A percentile compares a stretch with the other conserved stretches of the same genome.
phyloP scores from a whole-genome alignment of 441 rosid species.

The Gossypium davidsonii region DNA sequence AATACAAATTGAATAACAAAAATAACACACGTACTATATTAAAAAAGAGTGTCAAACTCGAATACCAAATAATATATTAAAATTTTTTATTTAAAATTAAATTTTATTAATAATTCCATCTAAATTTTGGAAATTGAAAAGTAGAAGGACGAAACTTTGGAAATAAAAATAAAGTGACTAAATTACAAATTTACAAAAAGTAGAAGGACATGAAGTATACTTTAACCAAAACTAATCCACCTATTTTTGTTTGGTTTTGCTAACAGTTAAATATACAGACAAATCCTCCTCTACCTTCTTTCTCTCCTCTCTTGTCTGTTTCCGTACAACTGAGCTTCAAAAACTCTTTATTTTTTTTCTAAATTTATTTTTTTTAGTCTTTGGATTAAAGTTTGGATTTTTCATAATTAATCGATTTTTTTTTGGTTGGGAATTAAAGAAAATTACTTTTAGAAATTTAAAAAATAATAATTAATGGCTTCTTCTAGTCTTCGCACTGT shows the following conservation, averaged over 20 bases:
- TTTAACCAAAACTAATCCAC: neutral
- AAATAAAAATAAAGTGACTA: too few relatives aligned
- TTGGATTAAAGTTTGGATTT: neutral
- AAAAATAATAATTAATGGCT: neutral
- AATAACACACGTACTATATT: too few relatives aligned
- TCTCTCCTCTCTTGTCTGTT: neutral
- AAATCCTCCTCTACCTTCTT: neutral
- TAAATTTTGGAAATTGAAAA: too few relatives aligned
- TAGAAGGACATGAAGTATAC: neutral
- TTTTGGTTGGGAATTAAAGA: too few relatives aligned
- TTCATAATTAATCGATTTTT: neutral
- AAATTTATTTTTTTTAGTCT: neutral
- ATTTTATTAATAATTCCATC: too few relatives aligned
- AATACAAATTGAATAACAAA: too few relatives aligned
- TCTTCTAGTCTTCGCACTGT: conserved; percentile 75
- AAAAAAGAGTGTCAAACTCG: too few relatives aligned
- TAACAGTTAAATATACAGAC: neutral
- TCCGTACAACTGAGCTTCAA: neutral
- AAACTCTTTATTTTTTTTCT: neutral
- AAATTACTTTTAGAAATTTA: neutral
- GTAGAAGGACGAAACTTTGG: too few relatives aligned
- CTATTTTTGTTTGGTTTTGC: neutral
- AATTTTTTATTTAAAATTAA: too few relatives aligned
- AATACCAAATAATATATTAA: too few relatives aligned
- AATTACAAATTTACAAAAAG: too few relatives aligned